These are phyloP conservation scores for Miamiensis avidus DNA, from an alignment of 169 alveolate genomes.

Conservation along the genomic window DNA sequence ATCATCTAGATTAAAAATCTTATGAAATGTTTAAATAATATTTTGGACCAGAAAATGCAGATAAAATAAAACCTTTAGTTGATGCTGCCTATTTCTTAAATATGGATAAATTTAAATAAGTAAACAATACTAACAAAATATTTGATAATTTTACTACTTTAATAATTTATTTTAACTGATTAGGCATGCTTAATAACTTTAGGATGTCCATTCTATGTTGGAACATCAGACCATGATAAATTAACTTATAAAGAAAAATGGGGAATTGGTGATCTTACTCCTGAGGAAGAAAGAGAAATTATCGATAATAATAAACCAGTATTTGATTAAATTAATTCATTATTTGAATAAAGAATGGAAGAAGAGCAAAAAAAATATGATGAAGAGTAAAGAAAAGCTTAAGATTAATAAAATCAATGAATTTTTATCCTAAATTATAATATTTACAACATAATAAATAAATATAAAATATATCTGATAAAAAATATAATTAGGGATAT, in stretches of 20 bases:
- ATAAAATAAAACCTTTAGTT: constrained; percentile 8
- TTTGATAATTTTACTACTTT: too few relatives aligned
- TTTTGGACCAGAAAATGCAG: constrained; percentile 22
- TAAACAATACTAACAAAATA: background rate
- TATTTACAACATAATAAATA: too few relatives aligned
- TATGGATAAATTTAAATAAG: constrained; percentile 18
- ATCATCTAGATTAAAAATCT: constrained; percentile 13
- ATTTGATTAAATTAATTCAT: constrained; percentile 11
- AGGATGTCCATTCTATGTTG: constrained; percentile 26
- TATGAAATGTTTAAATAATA: constrained; percentile 15
- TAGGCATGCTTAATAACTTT: constrained; percentile 13
- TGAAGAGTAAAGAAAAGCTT: background rate
- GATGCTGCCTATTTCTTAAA: constrained; percentile 20
- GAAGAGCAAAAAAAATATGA: constrained; percentile 13
- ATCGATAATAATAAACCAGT: constrained; percentile 25
- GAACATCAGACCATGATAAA: constrained; percentile 1
- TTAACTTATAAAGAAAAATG: constrained; percentile 4
- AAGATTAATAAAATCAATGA: background rate
- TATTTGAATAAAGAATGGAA: constrained; percentile 11
- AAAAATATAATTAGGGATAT: too few relatives aligned
- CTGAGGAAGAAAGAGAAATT: constrained; percentile 31
- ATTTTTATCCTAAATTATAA: too few relatives aligned
- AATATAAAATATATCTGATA: too few relatives aligned
- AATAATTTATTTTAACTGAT: too few relatives aligned
- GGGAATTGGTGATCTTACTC: constrained; percentile 12